Evolutionary conservation across 192 early-diverging fungal species (phyloP), one percentile per base, ranked within the genome.

Genomic region (Entomortierella parvispora): DNA sequence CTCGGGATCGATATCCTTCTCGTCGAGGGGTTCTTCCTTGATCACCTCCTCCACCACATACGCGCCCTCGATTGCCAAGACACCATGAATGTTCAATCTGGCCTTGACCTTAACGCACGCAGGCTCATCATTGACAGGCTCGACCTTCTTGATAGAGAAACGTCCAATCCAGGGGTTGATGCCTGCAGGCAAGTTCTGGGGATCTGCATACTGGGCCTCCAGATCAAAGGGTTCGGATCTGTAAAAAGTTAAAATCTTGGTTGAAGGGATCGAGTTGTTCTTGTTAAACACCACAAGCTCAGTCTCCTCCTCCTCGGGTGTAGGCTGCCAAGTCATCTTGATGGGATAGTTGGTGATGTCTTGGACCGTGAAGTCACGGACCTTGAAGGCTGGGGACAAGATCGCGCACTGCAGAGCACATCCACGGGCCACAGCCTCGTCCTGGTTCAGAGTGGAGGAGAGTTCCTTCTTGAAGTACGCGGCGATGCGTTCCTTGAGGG

Each of bases 361-460:
- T 77, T 94, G 88, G 55, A 99, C 88, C 31, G 88, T 72, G 80
- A 99, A 98, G 49, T 99, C 97, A 55, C 97, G 95, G 74, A 99
- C 97, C 80, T 95, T 96, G 93, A 99, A 98, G 22, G 94, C 91
- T 3, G 97, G 97, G 26, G 96, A 97, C 53, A 95, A 83, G 76
- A 99, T 97, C 72, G 97, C 97, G 84, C 97, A 99, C 86, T 96
- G 93, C 37, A 99, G 86, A 20, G 96, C 97, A 68, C 93, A 92
- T 60, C 97, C 97, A 81, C 97, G 94, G 26, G 97, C 92, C 71
- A 96, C 89, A 45, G 96, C 96, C 86, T 99, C 97, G 64, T 99
- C 97, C 80, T 96, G 93, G 89, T 99, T 99, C 65, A 99, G 86
- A 62, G 96, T 97, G 62, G 90, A 94, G 52, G 92, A 92, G n/a